Evolutionary conservation across 2,329 filamentous ascomycete species (phyloP), one percentile per base, ranked within the genome.

Genomic region (Aspergillus udagawae): DNA sequence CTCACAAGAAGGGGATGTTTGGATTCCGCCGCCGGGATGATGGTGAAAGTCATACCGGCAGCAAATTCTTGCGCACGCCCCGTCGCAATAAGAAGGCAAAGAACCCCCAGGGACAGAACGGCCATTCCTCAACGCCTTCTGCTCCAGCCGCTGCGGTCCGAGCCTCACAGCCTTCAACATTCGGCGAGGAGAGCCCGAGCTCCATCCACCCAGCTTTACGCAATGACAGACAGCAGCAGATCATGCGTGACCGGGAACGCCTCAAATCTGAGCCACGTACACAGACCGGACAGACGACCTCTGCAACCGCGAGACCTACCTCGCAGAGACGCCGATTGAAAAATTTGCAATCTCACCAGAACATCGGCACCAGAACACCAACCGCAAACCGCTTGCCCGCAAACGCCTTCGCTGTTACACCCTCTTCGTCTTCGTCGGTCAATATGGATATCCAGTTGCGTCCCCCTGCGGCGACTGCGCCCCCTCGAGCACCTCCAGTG

Each of bases 1-100:
- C 53, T 47, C 52, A 17, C 58, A 65, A 50, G 60, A 60, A 57
- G 56, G 60, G 60, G 49, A 51, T 42, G 23, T 66, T 66, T 27
- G 49, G 56, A 21, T 55, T 66, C 20, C 65, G 62, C 25, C 60
- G 59, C 21, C 56, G 53, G 8, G 59, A 54, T n/a, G 52, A 61
- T 32, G 48, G 35, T 49, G 57, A 61, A 14, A 54, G 28, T 35
- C 50, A 51, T 2, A 35, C 41, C 52, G 21, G 53, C 49, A 32
- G 27, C 21, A 53, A 32, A 42, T 56, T 59, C 47, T 20, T 61
- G 55, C 57, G 41, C 55, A 48, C 51, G 8, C 21, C 51, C 9
- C 58, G 56, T 21, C 58, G 50, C 3, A 49, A 42, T 12, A 57
- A 54, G 28, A 54, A 57, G 3, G 32, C n/a, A 17, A 50, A 25